Base-by-base conservation (phyloP, 768 basidiomycete genomes). In the Hypholoma sublateritium region DNA sequence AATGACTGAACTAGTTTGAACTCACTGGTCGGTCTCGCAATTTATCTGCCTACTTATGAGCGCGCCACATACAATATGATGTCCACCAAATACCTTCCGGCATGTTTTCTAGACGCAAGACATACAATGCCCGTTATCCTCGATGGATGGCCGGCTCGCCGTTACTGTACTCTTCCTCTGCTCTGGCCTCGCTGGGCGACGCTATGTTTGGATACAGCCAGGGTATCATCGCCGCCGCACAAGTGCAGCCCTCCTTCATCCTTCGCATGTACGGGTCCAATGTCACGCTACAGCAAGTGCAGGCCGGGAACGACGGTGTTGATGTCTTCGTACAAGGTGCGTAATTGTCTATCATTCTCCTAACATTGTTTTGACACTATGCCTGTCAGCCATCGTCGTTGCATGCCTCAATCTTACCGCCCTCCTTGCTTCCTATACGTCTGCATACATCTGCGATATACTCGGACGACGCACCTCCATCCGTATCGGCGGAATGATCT, bases 151-250 rank as follows among this genome's bases (percentile, higher is more conserved):
- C 79, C 24, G 81, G 81, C 17, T 70, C 69, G 45, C 77, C 76
- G 25, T 69, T 83, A 22, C 72, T 83, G 7, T 77, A 80, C 65
- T 75, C 74, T 45, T 81, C 81, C 34, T 79, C 80, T 54, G 81
- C 80, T 0, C 71, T 80, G 37, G 80, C 80, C n/a, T 79, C 79
- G 58, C 74, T 83, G 60, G 81, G 81, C 49, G 81, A 83, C 61
- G 81, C 80, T 6, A 80, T 82, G 74, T 82, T 83, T 59, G 81
- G 81, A 5, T 83, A 82, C 55, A 76, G 78, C 42, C 81, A 82
- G 60, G 81, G 81, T 3, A 77, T 77, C 59, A 81, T 81, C 42
- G 80, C 80, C 4, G 72, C 79, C 3, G 73, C 77, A 17, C 80
- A 82, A 46, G 76, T 83, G 43, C 81, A 82, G 62, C 80, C 80